Evolutionary conservation across 495 filamentous ascomycete genomes (phyloP).

Genomic region (Halenospora varia): DNA sequence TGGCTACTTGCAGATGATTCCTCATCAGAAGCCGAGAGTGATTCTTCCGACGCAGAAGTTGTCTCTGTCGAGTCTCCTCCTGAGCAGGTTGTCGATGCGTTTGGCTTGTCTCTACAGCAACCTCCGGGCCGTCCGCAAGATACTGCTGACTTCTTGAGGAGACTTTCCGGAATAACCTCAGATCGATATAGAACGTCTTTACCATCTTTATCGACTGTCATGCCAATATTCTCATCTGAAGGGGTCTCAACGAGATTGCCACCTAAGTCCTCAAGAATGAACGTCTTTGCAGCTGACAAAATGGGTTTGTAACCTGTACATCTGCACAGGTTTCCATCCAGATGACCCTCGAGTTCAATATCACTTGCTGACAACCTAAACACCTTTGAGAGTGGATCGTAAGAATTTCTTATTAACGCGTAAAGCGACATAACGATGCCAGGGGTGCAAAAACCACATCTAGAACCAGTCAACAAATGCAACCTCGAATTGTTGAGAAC

Average conservation of each 20-base stretch:
- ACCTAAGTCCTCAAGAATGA: slow-evolving; percentile 50
- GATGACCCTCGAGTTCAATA: slow-evolving; percentile 73
- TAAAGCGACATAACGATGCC: slow-evolving; percentile 97
- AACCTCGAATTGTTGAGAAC: background rate
- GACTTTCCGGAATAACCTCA: background rate
- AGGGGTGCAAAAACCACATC: slow-evolving; percentile 84
- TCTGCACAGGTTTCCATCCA: slow-evolving; percentile 93
- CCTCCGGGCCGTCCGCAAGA: slow-evolving; percentile 35
- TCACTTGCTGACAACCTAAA: slow-evolving; percentile 38
- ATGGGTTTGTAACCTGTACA: slow-evolving; percentile 96
- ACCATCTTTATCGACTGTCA: slow-evolving; percentile 45
- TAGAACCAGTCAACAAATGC: background rate
- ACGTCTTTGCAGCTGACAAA: slow-evolving; percentile 82
- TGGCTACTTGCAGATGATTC: background rate
- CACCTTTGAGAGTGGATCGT: background rate
- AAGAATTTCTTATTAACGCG: slow-evolving; percentile 73
- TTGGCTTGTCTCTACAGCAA: slow-evolving; percentile 59
- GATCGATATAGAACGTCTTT: background rate
- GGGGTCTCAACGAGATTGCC: slow-evolving; percentile 53
- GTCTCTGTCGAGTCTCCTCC: background rate
- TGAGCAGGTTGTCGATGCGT: slow-evolving; percentile 61
- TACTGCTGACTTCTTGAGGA: background rate
- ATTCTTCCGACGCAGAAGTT: background rate
- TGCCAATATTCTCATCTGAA: slow-evolving; percentile 65
- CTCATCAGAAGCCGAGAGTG: background rate